These are phyloP conservation scores for Friedmanniomyces simplex DNA, from an alignment of 495 filamentous ascomycete genomes.

Conservation along the genomic window DNA sequence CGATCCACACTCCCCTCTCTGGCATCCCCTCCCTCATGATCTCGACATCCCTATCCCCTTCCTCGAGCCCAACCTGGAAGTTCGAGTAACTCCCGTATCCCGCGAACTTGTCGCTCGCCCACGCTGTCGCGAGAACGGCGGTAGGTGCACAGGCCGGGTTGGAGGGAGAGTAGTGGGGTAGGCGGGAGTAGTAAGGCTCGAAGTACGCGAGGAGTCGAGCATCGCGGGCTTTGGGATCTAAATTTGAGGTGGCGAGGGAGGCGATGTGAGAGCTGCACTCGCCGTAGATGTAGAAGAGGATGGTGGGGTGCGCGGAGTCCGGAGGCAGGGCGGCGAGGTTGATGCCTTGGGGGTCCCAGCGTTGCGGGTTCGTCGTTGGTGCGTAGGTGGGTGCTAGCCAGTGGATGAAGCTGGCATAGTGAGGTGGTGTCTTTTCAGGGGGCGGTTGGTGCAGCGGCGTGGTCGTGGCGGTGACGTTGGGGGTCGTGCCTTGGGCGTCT, in stretches of 20 bases:
- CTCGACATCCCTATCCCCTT: slow-evolving; percentile 65
- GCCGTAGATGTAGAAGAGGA: slow-evolving; percentile 89
- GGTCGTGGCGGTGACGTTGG: slow-evolving; percentile 28
- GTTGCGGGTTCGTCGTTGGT: slow-evolving; percentile 45
- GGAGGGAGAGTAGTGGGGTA: slow-evolving; percentile 50
- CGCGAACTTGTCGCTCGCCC: slow-evolving; percentile 72
- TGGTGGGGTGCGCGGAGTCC: slow-evolving; percentile 61
- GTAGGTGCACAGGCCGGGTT: slow-evolving; percentile 51
- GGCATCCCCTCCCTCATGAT: slow-evolving; percentile 59
- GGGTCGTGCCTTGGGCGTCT: slow-evolving; percentile 8
- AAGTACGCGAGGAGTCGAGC: slow-evolving; percentile 51
- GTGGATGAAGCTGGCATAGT: slow-evolving; percentile 50
- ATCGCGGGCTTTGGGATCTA: slow-evolving; percentile 34
- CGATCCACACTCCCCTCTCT: slow-evolving; percentile 72
- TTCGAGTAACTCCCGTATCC: slow-evolving; percentile 88
- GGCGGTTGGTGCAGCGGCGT: slow-evolving; percentile 26
- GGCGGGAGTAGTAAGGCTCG: slow-evolving; percentile 62
- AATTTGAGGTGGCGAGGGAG: slow-evolving; percentile 33
- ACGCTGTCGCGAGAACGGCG: slow-evolving; percentile 59
- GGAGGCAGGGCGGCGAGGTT: slow-evolving; percentile 60
- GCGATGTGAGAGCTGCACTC: slow-evolving; percentile 44
- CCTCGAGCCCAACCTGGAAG: slow-evolving; percentile 66
- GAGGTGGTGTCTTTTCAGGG: slow-evolving; percentile 12
- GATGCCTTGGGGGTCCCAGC: slow-evolving; percentile 71
- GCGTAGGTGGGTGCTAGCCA: slow-evolving; percentile 60